Evolutionary conservation across 2,329 filamentous ascomycete genomes (phyloP), one percentile per base, ranked within the genome.

Genomic region (Arthrobotrys musiformis): DNA sequence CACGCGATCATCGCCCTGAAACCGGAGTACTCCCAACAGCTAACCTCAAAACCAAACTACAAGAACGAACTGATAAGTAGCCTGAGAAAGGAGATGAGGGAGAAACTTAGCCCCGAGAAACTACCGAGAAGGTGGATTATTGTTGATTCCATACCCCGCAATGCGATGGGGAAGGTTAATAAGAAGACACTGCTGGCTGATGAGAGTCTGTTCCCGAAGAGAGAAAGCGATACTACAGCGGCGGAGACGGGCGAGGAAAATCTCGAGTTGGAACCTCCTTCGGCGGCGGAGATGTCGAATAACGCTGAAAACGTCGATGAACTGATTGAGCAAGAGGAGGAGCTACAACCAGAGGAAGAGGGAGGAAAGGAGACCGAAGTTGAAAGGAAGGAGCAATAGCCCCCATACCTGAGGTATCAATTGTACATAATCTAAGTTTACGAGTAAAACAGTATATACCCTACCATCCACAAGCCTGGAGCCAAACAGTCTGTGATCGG

Each of bases 101-200:
- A 42, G 88, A 89, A 6, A 88, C 91, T 0, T 86, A 97, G 84
- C 93, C 97, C 81, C 92, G 98, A 97, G 85, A 98, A 99, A 87
- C 93, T 99, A 75, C 95, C 95, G 0, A 92, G 94, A 84, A 90
- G 97, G 80, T 87, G 98, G 85, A 90, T 89, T 83, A 85, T 97
- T 4, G 90, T 97, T 40, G 90, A 92, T 33, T 84, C 89, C 46
- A 94, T 99, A 79, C 92, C 93, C 7, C 86, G 93, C 81, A 99
- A 99, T 85, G 94, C 94, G 33, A 99, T 99, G 95, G 95, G 95
- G 35, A 99, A 99, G 86, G 76, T 78, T 17, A 78, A 68, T 35
- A 78, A 78, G 37, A 70, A 67, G 26, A 13, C 54, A 13, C 19
- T 78, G 28, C 42, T 68, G 26, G 44, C 19, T 11, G 26, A 52